phyloP scores from a whole-genome alignment of 768 basidiomycete genomes.

The Leccinum boreale region DNA sequence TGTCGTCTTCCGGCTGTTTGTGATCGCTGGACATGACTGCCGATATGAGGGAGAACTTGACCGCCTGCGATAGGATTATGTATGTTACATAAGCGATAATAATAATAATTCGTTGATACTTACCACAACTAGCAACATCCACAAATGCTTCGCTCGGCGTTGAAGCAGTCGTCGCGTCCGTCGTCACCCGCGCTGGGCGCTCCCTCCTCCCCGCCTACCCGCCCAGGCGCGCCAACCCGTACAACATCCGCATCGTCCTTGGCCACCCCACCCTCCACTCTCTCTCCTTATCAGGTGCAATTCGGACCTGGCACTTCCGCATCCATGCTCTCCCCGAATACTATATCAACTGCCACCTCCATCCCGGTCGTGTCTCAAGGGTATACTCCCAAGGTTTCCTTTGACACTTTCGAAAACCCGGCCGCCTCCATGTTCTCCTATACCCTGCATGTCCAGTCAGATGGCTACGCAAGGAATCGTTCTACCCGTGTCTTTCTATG shows the following conservation, averaged over 20 bases:
- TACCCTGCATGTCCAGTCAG: slow-evolving; percentile 80
- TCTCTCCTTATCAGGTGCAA: slow-evolving; percentile 18
- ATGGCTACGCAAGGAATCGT: slow-evolving; percentile 70
- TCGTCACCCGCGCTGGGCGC: slow-evolving; percentile 15
- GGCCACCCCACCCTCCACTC: slow-evolving; percentile 16
- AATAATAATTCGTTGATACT: background rate
- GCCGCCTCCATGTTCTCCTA: slow-evolving; percentile 84
- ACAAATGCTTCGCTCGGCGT: slow-evolving; percentile 47
- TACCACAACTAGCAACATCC: slow-evolving; percentile 5
- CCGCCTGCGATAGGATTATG: background rate
- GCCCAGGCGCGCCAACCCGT: slow-evolving; percentile 9
- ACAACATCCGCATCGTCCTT: slow-evolving; percentile 20
- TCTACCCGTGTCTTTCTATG: slow-evolving; percentile 88
- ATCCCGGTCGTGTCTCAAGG: slow-evolving; percentile 29
- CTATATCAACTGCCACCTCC: slow-evolving; percentile 9
- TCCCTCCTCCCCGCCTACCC: slow-evolving; percentile 26
- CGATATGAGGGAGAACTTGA: background rate
- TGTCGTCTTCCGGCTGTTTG: background rate
- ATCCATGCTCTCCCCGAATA: slow-evolving; percentile 17
- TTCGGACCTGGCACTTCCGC: slow-evolving; percentile 11
- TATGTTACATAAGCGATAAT: background rate
- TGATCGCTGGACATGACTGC: slow-evolving; percentile 9
- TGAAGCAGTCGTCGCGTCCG: slow-evolving; percentile 42
- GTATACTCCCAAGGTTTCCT: slow-evolving; percentile 56
- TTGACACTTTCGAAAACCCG: slow-evolving; percentile 85